Base-by-base conservation (phyloP, 495 filamentous ascomycete species). In the Daldinia caldariorum region DNA sequence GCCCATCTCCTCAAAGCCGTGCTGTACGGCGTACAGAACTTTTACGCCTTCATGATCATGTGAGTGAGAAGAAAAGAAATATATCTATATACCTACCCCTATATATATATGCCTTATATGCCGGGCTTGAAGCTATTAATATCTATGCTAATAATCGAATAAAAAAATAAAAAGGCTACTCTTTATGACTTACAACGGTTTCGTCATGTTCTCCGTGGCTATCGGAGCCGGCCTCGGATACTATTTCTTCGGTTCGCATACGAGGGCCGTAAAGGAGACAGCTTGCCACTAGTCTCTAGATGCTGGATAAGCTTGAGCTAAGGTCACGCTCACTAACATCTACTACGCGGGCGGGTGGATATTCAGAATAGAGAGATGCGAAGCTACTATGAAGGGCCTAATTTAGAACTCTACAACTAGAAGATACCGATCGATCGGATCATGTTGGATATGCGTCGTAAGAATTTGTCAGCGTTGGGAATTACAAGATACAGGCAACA, bases 11-110 rank as follows among this genome's bases (percentile, higher is more conserved):
- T 91, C 71, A 92, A 97, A 83, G 90, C 92, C 35, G 78, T 87
- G 18, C 82, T 99, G 68, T 99, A 99, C 81, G 95, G 89, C 26
- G 81, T 93, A 38, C 95, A 99, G 85, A 94, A 94, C 60, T 99
- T 97, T 76, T 99, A 99, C 81, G 94, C 93, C 54, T 97, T 99
- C 74, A 98, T 99, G 81, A 96, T 99, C 73, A 99, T 99, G 95
- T 98, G 74, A 89, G 93, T 91, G 5, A 16, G 14, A 55, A 14
- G 35, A 26, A 26, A 26, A 26, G 26, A 26, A 26, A 26, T n/a
- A n/a, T n/a, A n/a, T n/a, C n/a, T n/a, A n/a, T n/a, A n/a, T n/a
- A n/a, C n/a, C n/a, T n/a, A n/a, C n/a, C n/a, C n/a, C n/a, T n/a
- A n/a, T n/a, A n/a, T n/a, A n/a, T n/a, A n/a, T 7, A 14, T 41